A percentile compares a stretch with the other conserved stretches of the same genome.
Conservation (phyloP, 495 filamentous ascomycete species). For the Trichocladium uniseriatum region DNA sequence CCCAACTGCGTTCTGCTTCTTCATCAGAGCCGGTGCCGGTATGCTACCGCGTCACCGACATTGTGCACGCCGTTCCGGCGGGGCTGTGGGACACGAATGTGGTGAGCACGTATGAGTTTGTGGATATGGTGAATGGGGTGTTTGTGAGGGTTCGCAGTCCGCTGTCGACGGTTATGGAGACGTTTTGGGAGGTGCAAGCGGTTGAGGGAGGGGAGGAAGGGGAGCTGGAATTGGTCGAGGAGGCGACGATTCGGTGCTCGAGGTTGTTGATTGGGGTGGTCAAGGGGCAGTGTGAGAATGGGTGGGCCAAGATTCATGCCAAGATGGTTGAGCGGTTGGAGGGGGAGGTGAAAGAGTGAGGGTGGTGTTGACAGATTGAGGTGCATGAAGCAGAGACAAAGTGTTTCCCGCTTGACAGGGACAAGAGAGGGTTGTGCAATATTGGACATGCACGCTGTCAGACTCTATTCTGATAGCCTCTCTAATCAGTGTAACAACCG, state of each 20-base stretch:
- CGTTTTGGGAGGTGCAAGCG: slow-evolving; percentile 30
- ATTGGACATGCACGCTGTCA: too few species aligned
- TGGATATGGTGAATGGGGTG: slow-evolving; percentile 28
- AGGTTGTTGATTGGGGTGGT: slow-evolving; percentile 34
- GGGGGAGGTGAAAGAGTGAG: slow-evolving; percentile 6
- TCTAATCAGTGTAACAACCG: too few species aligned
- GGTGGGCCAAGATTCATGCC: slow-evolving; percentile 34
- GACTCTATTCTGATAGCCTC: too few species aligned
- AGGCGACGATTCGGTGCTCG: slow-evolving; percentile 32
- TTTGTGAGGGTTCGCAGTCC: slow-evolving; percentile 40
- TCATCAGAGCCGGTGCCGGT: too few species aligned
- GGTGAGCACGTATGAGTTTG: slow-evolving; percentile 39
- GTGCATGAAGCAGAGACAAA: too few species aligned
- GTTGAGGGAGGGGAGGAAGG: slow-evolving; percentile 6
- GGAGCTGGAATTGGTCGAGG: slow-evolving; percentile 30
- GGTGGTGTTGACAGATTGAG: too few species aligned
- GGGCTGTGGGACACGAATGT: slow-evolving; percentile 40
- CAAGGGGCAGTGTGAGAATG: slow-evolving; percentile 33
- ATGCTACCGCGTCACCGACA: slow-evolving; percentile 27
- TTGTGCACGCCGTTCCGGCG: slow-evolving; percentile 32
- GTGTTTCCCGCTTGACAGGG: too few species aligned
- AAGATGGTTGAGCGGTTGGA: slow-evolving; percentile 32
- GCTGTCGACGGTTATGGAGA: slow-evolving; percentile 39
- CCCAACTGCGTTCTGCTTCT: slow-evolving; percentile 5
- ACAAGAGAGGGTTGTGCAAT: too few species aligned